Conservation (phyloP, 1,284 basidiomycete species). For the Cronartium quercuum region DNA sequence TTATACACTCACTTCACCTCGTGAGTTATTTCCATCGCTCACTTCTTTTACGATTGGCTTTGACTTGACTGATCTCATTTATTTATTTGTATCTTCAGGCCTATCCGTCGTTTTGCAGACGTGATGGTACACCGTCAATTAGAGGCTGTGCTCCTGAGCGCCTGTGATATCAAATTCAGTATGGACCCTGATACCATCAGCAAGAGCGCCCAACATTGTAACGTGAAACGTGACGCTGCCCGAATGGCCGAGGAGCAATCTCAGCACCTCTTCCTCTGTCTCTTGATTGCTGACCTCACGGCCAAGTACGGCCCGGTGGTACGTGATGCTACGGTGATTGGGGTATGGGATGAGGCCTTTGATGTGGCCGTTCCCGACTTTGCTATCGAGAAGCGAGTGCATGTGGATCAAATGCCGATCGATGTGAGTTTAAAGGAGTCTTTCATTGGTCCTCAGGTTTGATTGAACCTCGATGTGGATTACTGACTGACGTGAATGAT, state of each 20-base stretch:
- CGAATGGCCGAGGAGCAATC: constrained; percentile 92
- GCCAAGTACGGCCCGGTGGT: constrained; percentile 90
- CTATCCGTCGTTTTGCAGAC: constrained; percentile 67
- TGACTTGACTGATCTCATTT: constrained; percentile 13
- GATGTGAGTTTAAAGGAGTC: constrained; percentile 58
- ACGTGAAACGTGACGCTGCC: constrained; percentile 80
- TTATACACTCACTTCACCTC: constrained; percentile 93
- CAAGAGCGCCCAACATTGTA: constrained; percentile 91
- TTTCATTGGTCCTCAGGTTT: background rate
- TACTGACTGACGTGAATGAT: background rate
- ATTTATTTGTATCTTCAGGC: constrained; percentile 40
- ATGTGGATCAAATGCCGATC: constrained; percentile 97
- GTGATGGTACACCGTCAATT: constrained; percentile 93
- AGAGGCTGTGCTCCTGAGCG: constrained; percentile 71
- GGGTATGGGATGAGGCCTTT: constrained; percentile 89
- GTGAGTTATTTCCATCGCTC: background rate
- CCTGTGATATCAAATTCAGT: constrained; percentile 75
- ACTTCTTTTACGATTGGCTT: no score
- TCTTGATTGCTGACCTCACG: constrained; percentile 85
- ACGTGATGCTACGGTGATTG: constrained; percentile 83
- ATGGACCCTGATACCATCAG: constrained; percentile 96
- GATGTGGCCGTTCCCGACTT: constrained; percentile 63
- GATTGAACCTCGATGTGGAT: background rate
- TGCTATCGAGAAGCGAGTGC: constrained; percentile 53
- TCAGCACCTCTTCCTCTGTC: constrained; percentile 86